Conservation (phyloP, 1,284 basidiomycete species). For the Marasmius fiardii region DNA sequence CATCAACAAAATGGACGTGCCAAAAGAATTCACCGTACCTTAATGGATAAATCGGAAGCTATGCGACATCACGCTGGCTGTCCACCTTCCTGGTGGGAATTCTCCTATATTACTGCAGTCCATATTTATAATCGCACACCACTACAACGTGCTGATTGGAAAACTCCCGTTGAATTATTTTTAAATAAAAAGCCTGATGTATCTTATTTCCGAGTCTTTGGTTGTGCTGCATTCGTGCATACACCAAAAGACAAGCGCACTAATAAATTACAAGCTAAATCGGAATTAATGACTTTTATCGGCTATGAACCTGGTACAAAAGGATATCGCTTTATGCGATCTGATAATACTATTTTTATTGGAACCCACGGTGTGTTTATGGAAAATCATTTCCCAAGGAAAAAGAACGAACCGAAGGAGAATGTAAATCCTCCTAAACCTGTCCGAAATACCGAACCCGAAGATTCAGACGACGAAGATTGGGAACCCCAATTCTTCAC, state of each 20-base stretch:
- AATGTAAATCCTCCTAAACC: too few species aligned
- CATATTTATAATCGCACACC: constrained; percentile 2
- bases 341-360: background rate
- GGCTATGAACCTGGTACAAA: background rate
- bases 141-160: background rate
- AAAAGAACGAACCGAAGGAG: too few species aligned
- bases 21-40: constrained; percentile 7
- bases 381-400: too few species aligned
- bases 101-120: constrained; percentile 1
- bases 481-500: too few species aligned
- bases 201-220: constrained; percentile 17
- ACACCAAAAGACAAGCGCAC: background rate
- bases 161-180: constrained; percentile 2
- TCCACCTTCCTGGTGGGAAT: constrained; percentile 24
- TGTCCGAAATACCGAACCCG: too few species aligned
- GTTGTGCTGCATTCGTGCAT: constrained; percentile 20
- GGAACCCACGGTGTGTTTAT: background rate
- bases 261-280: background rate
- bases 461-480: too few species aligned
- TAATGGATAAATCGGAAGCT: constrained; percentile 16
- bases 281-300: background rate
- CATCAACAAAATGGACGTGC: constrained; percentile 14
- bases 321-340: background rate
- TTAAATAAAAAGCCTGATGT: constrained; percentile 18
- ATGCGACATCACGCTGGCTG: constrained; percentile 19